Percentiles rank a stretch among this genome's conserved stretches.
Evolutionary conservation across 2,329 filamentous ascomycete species (phyloP).

Genomic region (Hypoxylon sp.): DNA sequence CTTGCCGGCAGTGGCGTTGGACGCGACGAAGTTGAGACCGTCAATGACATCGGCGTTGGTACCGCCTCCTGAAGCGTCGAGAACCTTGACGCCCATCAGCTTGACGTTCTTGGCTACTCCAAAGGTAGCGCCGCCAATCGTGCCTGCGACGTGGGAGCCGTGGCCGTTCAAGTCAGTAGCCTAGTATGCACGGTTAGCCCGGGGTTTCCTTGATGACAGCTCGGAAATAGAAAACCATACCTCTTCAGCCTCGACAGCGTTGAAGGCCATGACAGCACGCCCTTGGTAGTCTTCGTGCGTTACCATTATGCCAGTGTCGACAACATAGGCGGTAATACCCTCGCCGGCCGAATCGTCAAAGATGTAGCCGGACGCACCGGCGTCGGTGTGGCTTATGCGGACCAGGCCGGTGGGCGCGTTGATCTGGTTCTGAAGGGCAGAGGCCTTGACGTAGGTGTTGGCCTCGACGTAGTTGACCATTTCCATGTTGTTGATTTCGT

Average conservation of each 20-base stretch:
- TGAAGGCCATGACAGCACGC: conserved; percentile 61
- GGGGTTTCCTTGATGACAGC: not conserved
- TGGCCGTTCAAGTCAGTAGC: conserved; percentile 68
- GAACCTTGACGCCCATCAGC: conserved; percentile 67
- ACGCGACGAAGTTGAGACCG: conserved; percentile 65
- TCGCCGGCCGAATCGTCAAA: conserved; percentile 62
- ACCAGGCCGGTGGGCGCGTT: conserved; percentile 62
- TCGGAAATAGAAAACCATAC: conserved; percentile 1
- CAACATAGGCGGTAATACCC: conserved; percentile 68
- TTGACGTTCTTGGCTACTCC: conserved; percentile 67
- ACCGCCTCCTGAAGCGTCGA: conserved; percentile 58
- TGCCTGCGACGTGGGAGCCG: conserved; percentile 70
- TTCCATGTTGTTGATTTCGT: conserved; percentile 56
- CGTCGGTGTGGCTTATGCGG: conserved; percentile 57
- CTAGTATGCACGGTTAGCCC: conserved; percentile 41
- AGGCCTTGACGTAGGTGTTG: conserved; percentile 57
- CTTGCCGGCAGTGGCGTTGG: conserved; percentile 57
- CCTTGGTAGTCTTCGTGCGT: conserved; percentile 65
- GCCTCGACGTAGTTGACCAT: conserved; percentile 64
- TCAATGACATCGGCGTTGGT: conserved; percentile 61
- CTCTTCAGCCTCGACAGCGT: conserved; percentile 55
- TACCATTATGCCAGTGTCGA: conserved; percentile 69
- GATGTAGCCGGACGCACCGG: conserved; percentile 52
- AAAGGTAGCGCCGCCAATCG: conserved; percentile 66
- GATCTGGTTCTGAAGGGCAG: conserved; percentile 57